Base-by-base conservation (phyloP, 345 rosid genomes). In the Populus ilicifolia region DNA sequence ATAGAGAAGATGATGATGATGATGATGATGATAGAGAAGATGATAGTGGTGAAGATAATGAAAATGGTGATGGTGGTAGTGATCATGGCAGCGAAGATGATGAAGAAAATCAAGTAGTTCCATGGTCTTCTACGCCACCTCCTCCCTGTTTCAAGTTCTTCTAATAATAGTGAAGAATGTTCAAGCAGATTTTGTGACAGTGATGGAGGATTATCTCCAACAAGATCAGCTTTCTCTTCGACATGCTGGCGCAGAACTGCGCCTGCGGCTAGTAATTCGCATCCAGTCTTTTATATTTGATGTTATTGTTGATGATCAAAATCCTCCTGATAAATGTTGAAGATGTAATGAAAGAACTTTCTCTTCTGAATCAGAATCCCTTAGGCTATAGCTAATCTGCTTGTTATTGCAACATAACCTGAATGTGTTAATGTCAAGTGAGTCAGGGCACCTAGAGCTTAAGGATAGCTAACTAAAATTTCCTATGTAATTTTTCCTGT, bases 81-180 rank as follows among this genome's bases (percentile, higher is more conserved):
- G 78, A 20, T 6, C 79, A 52, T 0, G 77, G 11, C 4, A 75
- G 71, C 1, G 82, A 81, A 1, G 86, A 73, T 1, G 88, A 86
- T 9, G 85, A 80, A 69, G 90, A 86, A 46, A 71, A 87, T 77
- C 92, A 87, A 75, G 90, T 89, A 39, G 90, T 89, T 73, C 92
- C 90, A 0, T 73, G 81, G 81, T 52, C 79, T 33, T 75, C 73
- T 18, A 18, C 76, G 12, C 43, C 83, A 4, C 80, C 83, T 14
- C 77, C 81, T 5, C 79, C 79, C 80, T 16, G 70, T 27, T 67
- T 72, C 83, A 9, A 77, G 72, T 64, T 79, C 84, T 76, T 80
- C 88, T 5, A 56, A 77, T 2, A 81, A 86, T 20, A 79, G 85
- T 13, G 77, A 76, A 72, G 88, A 84, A 77, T 62, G 38, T 67